Evolutionary conservation across 257 asterid species (phyloP), one percentile per base, ranked within the genome.

Genomic region (Prunella vulgaris): DNA sequence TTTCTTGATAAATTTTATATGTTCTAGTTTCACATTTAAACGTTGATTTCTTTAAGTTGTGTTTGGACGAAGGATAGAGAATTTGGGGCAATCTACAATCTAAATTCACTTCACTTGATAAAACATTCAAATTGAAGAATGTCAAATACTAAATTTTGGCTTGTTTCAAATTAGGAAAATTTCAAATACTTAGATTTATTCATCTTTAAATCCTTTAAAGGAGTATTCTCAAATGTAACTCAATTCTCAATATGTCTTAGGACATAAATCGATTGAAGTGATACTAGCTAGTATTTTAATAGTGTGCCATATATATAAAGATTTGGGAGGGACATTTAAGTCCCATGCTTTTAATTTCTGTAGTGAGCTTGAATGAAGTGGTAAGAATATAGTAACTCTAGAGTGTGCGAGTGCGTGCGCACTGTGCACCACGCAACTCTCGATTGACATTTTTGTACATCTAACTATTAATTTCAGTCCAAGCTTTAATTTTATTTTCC

Each of bases 281-380:
- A 1, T 35, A 33, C 8, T 37, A n/a, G n/a, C n/a, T n/a, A 40
- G 48, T 40, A 40, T 40, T 40, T 40, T 40, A 15, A 10, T 40
- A 6, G 48, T 40, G 48, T 40, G 48, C 5, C 44, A 37, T 7
- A 46, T 46, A 5, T 5, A 48, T 51, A 60, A 70, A 49, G 30
- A 48, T 37, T 24, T 28, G 69, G 76, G 35, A 68, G 66, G 80
- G 82, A 53, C 84, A 70, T 79, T 69, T 65, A 49, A 66, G 80
- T 68, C 60, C 69, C 7, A 42, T 13, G 13, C 62, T 57, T 51
- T 1, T 5, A 5, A 5, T 9, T 74, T 70, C 48, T 70, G 77
- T 35, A 35, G 42, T 78, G 68, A 79, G 68, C 22, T 68, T 46
- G 54, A 21, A 53, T 46, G 54, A 21, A 53, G 74, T 64, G 60